Conservation (phyloP, 768 basidiomycete species). For the Tylopilus balloui region DNA sequence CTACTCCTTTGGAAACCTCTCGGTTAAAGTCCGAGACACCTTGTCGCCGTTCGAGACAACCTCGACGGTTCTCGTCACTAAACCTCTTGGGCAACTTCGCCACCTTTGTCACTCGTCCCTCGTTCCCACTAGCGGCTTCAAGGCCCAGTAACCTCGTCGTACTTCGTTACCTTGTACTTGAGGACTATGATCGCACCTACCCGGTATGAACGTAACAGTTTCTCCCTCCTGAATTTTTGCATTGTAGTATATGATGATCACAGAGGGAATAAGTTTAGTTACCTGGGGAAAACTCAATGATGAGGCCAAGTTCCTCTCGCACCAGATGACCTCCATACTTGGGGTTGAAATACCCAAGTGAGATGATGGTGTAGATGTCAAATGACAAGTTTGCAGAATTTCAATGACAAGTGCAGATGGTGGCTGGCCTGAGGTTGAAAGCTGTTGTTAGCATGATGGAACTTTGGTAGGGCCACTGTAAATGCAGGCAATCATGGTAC, state of each 20-base stretch:
- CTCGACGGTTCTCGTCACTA: too few species aligned
- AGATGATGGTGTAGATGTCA: neutral
- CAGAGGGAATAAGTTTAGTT: neutral
- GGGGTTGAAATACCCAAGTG: neutral
- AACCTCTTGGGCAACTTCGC: too few species aligned
- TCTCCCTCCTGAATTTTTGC: neutral
- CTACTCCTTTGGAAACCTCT: too few species aligned
- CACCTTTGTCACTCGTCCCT: too few species aligned
- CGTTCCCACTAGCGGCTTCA: too few species aligned
- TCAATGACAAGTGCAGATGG: neutral
- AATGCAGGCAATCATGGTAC: fast-evolving
- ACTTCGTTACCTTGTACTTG: too few species aligned
- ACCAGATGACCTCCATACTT: neutral
- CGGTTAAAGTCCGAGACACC: too few species aligned
- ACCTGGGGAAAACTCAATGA: neutral
- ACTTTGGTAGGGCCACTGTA: neutral
- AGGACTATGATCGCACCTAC: too few species aligned
- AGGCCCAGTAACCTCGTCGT: too few species aligned
- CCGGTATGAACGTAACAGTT: too few species aligned
- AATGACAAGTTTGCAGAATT: neutral
- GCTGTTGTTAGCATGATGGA: neutral
- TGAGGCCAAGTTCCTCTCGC: neutral
- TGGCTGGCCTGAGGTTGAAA: neutral
- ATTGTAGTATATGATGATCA: neutral
- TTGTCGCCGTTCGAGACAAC: too few species aligned